phyloP scores from a whole-genome alignment of 495 filamentous ascomycete genomes.

The Penicillium pulvis region DNA sequence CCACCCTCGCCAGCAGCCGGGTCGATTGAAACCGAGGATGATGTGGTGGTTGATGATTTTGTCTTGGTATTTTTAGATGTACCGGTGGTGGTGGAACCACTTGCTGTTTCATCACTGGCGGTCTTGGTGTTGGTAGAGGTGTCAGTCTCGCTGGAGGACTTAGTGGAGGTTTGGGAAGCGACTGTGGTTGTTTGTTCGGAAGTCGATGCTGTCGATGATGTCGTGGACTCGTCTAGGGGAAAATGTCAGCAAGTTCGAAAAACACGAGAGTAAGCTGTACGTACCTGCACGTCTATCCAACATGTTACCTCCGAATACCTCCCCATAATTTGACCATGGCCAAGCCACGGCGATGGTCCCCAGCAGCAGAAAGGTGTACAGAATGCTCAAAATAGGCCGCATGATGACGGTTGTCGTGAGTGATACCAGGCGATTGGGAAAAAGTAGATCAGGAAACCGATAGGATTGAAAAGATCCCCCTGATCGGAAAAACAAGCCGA shows the following conservation, averaged over 20 bases:
- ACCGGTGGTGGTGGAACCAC: conserved; percentile 1
- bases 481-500: conserved; percentile 19
- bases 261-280: background rate
- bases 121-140: conserved; percentile 25
- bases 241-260: background rate
- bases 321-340: conserved; percentile 44
- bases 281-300: conserved; percentile 40
- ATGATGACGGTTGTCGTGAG: conserved; percentile 26
- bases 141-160: conserved; percentile 18
- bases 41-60: conserved; percentile 34
- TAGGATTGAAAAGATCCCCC: conserved; percentile 12
- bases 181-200: conserved; percentile 20
- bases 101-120: conserved; percentile 18
- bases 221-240: background rate
- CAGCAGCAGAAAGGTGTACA: conserved; percentile 48
- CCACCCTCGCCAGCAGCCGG: conserved; percentile 67
- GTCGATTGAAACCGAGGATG: conserved; percentile 54
- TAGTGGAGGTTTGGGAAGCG: conserved; percentile 23
- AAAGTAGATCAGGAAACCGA: background rate
- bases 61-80: conserved; percentile 22
- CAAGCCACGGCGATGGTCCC: conserved; percentile 51
- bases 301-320: conserved; percentile 32
- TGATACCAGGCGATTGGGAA: conserved; percentile 1
- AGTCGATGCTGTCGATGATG: conserved; percentile 18
- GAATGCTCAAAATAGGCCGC: conserved; percentile 36